phyloP scores from a whole-genome alignment of 2,329 filamentous ascomycete genomes.

The Aspergillus sp. region DNA sequence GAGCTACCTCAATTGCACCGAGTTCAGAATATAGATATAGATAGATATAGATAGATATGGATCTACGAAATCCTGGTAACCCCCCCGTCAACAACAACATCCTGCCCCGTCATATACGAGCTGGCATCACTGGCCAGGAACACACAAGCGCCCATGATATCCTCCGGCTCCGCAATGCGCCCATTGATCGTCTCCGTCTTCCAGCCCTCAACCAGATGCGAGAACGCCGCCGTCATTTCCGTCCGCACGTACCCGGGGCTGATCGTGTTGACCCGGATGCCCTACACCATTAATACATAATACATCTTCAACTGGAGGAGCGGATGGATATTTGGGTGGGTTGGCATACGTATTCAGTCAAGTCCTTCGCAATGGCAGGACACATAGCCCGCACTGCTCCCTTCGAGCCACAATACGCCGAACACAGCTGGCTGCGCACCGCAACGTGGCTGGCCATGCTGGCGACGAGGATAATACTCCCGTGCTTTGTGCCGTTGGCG shows the following conservation, averaged over 20 bases:
- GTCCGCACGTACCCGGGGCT: conserved; percentile 42
- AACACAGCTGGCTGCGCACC: conserved; percentile 49
- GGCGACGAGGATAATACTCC: conserved; percentile 55
- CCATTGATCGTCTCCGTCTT: conserved; percentile 52
- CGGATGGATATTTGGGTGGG: too few relatives aligned
- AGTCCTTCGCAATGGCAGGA: conserved; percentile 48
- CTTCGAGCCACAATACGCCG: conserved; percentile 50
- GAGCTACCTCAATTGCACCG: too few relatives aligned
- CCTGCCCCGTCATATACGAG: conserved; percentile 46
- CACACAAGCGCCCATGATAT: conserved; percentile 51
- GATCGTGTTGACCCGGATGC: conserved; percentile 45
- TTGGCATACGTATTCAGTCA: conserved; percentile 37
- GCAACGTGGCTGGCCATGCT: conserved; percentile 56
- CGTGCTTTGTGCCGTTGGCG: conserved; percentile 49
- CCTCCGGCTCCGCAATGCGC: conserved; percentile 50
- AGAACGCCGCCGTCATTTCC: conserved; percentile 41
- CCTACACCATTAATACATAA: conserved; percentile 19
- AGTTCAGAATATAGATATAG: too few relatives aligned
- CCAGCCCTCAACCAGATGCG: conserved; percentile 50
- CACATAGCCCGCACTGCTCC: conserved; percentile 50
- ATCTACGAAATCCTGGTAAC: conserved; percentile 16
- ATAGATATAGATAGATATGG: too few relatives aligned
- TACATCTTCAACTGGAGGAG: too few relatives aligned
- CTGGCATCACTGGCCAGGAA: conserved; percentile 52
- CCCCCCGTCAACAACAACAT: conserved; percentile 50